Evolutionary conservation across 805 yeast genomes (phyloP).

Genomic region (Candida bentonensis): DNA sequence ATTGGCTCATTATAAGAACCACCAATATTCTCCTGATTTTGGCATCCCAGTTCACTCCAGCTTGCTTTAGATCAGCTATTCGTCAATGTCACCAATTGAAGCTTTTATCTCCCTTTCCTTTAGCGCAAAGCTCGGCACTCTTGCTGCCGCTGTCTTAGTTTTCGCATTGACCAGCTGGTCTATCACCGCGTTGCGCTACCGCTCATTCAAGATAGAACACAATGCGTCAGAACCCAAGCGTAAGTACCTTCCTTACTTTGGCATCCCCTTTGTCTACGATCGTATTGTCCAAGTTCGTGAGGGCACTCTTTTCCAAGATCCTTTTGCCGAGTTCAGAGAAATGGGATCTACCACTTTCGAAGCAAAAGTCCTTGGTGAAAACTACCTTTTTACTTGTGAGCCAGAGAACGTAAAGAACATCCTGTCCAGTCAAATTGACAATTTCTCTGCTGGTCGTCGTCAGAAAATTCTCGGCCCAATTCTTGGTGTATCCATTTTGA

Average conservation of each 20-base stretch:
- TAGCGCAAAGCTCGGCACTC: not conserved
- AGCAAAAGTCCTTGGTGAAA: not conserved
- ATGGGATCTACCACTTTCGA: not conserved
- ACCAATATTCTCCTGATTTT: too few species aligned
- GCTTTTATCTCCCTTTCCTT: not conserved
- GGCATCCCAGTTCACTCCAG: too few species aligned
- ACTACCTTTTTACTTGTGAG: constrained; percentile 9
- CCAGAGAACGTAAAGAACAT: constrained; percentile 21
- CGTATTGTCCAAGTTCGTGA: not conserved
- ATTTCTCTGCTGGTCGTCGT: constrained; percentile 18
- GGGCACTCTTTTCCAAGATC: not conserved
- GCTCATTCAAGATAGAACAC: not conserved
- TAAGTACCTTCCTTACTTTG: not conserved
- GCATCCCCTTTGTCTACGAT: not conserved
- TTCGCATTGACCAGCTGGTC: too few species aligned
- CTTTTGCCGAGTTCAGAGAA: not conserved
- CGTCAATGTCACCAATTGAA: too few species aligned
- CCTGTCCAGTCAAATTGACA: constrained; percentile 19
- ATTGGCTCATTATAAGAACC: too few species aligned
- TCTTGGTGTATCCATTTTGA: constrained; percentile 22
- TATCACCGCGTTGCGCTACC: not conserved
- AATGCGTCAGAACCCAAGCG: not conserved
- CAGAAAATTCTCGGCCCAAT: constrained; percentile 15
- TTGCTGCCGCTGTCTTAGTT: not conserved
- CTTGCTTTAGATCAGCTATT: too few species aligned